Conservation (phyloP, 805 yeast genomes). For the Pichia cabralensis region DNA sequence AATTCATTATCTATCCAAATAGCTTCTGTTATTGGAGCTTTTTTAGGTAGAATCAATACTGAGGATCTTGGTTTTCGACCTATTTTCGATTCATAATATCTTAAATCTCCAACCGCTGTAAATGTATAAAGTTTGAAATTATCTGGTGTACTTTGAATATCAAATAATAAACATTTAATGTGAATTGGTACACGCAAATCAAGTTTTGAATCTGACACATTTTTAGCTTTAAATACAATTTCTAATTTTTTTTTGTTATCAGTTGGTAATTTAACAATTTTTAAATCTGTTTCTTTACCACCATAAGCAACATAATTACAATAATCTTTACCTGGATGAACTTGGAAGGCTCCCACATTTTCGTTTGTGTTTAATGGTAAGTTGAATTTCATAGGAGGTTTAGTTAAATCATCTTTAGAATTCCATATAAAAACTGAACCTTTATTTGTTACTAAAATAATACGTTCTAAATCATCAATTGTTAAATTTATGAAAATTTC, state of each 20-base stretch:
- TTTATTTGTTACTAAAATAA: slow-evolving; percentile 8
- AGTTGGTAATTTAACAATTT: slow-evolving; percentile 30
- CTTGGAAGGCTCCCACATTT: slow-evolving; percentile 13
- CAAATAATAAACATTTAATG: slow-evolving; percentile 49
- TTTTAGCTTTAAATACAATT: slow-evolving; percentile 59
- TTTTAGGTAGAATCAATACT: slow-evolving; percentile 26
- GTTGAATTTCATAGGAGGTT: slow-evolving; percentile 23
- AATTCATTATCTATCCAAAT: slow-evolving; percentile 31
- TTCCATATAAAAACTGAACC: slow-evolving; percentile 11
- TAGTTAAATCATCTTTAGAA: slow-evolving; percentile 7
- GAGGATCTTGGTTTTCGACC: slow-evolving; percentile 60
- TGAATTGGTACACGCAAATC: slow-evolving; percentile 79
- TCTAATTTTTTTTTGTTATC: slow-evolving; percentile 12
- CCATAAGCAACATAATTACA: slow-evolving; percentile 66
- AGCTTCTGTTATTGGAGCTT: slow-evolving; percentile 14
- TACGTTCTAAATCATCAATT: slow-evolving; percentile 8
- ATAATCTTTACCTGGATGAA: slow-evolving; percentile 17
- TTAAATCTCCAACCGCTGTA: slow-evolving; percentile 67
- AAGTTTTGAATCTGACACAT: slow-evolving; percentile 70
- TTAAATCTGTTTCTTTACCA: slow-evolving; percentile 74
- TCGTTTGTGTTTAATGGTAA: slow-evolving; percentile 27
- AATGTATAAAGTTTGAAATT: slow-evolving; percentile 50
- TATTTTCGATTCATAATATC: slow-evolving; percentile 59
- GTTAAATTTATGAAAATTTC: slow-evolving; percentile 17
- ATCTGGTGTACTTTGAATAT: slow-evolving; percentile 25